These are phyloP conservation scores for Tillandsia fasciculata DNA, from an alignment of 176 grass and related monocot species.

Conservation along the genomic window DNA sequence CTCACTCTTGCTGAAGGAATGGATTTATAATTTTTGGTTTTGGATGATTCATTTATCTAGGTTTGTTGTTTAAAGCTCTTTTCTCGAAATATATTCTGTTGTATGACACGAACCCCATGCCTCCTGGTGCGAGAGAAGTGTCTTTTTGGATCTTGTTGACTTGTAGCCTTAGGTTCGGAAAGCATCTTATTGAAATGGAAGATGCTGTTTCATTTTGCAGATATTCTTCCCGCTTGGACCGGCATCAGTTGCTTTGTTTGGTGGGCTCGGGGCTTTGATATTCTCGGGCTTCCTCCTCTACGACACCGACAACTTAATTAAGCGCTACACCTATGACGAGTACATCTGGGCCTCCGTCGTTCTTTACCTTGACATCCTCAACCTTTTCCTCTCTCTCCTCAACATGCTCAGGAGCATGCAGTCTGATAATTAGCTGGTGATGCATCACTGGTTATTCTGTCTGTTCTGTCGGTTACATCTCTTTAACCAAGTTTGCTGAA, in stretches of 20 bases:
- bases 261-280: constrained; percentile 70
- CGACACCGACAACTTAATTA: constrained; percentile 89
- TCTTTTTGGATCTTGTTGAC: background rate
- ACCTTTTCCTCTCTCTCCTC: constrained; percentile 77
- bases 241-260: constrained; percentile 52
- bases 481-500: no score
- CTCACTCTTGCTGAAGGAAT: no score
- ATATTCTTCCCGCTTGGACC: constrained; percentile 89
- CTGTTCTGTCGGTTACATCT: no score
- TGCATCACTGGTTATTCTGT: background rate
- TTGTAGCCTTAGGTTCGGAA: background rate
- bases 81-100: background rate
- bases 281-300: constrained; percentile 91
- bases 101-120: background rate
- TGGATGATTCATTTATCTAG: no score
- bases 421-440: constrained; percentile 41
- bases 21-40: no score
- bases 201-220: constrained; percentile 28
- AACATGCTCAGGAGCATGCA: constrained; percentile 82
- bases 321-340: constrained; percentile 83
- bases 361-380: constrained; percentile 98
- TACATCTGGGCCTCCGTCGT: constrained; percentile 97
- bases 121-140: background rate
- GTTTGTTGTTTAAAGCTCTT: background rate
- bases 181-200: no score